Conservation (phyloP, 441 rosid species). For the Brassica balearica region DNA sequence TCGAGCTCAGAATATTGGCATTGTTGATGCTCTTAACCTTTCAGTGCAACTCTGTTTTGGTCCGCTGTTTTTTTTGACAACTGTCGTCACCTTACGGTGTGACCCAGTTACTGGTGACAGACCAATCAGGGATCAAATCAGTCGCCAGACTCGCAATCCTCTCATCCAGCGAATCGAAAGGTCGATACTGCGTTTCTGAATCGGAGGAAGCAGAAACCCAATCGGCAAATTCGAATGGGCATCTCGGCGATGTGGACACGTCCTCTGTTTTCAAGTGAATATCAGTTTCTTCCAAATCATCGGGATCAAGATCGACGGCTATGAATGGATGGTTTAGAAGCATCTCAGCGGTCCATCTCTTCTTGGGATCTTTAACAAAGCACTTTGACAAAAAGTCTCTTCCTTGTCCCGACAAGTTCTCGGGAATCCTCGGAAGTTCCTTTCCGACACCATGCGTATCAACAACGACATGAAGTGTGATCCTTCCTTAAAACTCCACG, state of each 20-base stretch:
- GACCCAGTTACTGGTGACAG: conserved; percentile 59
- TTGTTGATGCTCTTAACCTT: conserved; percentile 17
- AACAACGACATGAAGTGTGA: conserved; percentile 56
- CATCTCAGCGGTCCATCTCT: conserved; percentile 87
- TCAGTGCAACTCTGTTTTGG: conserved; percentile 35
- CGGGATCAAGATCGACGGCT: conserved; percentile 36
- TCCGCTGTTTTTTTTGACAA: conserved; percentile 24
- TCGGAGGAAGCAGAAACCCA: conserved; percentile 56
- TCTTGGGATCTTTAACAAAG: conserved; percentile 64
- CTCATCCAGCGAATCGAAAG: conserved; percentile 38
- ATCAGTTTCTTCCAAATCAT: conserved; percentile 12
- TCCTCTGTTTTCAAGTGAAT: conserved; percentile 34
- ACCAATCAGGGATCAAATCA: conserved; percentile 55
- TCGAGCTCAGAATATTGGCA: too few species aligned
- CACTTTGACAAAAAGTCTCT: conserved; percentile 73
- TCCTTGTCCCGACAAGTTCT: conserved; percentile 61
- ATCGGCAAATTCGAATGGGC: conserved; percentile 63
- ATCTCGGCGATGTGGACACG: conserved; percentile 54
- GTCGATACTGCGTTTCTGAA: conserved; percentile 25
- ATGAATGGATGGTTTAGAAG: conserved; percentile 76
- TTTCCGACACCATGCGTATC: conserved; percentile 72
- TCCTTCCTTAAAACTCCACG: conserved; percentile 57
- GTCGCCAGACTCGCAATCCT: conserved; percentile 49
- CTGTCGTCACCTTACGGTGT: conserved; percentile 50
- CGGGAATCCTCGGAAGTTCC: conserved; percentile 65